Evolutionary conservation across 2,329 filamentous ascomycete species (phyloP).

Genomic region (Emydomyces testavorans): DNA sequence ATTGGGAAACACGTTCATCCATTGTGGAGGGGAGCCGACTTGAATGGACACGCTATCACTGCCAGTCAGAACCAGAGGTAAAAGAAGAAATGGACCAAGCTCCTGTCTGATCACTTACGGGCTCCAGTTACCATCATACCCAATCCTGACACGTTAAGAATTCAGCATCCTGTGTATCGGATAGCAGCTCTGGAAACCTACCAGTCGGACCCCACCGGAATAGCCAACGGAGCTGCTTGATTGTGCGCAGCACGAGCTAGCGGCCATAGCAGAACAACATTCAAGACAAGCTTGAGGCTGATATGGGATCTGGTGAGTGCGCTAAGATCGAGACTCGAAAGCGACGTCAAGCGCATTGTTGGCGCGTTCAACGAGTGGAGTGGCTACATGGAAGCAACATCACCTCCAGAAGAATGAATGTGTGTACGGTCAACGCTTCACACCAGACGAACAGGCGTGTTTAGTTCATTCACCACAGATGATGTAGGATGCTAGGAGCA

Average conservation of each 20-base stretch:
- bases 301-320: not conserved
- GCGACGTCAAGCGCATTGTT: constrained; percentile 10
- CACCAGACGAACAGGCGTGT: too few species aligned
- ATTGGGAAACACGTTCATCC: constrained; percentile 22
- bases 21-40: constrained; percentile 24
- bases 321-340: not conserved
- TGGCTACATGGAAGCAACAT: constrained; percentile 8
- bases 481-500: too few species aligned
- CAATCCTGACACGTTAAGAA: constrained; percentile 11
- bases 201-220: constrained; percentile 12
- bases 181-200: constrained; percentile 8
- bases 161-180: not conserved
- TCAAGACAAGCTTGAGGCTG: not conserved
- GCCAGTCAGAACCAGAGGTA: not conserved
- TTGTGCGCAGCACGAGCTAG: not conserved
- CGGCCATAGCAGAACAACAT: not conserved
- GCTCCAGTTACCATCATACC: constrained; percentile 23
- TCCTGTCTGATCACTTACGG: constrained; percentile 14
- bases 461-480: too few species aligned
- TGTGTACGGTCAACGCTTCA: not conserved
- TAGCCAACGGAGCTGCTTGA: constrained; percentile 8
- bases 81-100: not conserved
- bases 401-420: not conserved
- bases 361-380: constrained; percentile 4
- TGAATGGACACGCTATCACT: constrained; percentile 19